Conservation (phyloP, 345 rosid genomes). For the Moringa oleifera region DNA sequence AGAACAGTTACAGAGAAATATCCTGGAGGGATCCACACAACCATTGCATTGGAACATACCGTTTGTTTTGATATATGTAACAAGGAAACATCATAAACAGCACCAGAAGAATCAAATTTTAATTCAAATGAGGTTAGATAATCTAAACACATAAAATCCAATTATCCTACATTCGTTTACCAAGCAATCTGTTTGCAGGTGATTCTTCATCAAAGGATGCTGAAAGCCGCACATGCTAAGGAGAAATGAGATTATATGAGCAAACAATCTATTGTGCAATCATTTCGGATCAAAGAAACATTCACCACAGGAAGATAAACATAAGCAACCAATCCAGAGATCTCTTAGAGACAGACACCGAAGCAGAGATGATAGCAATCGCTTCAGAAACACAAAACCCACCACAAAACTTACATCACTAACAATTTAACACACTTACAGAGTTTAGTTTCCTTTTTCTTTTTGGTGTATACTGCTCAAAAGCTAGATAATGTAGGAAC, state of each 20-base stretch:
- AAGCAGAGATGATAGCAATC: too few species aligned
- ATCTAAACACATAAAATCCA: neutral
- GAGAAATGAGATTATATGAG: neutral
- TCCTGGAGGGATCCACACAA: neutral
- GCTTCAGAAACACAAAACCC: neutral
- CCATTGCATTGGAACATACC: neutral
- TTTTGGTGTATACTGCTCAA: constrained; percentile 9
- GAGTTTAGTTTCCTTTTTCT: neutral
- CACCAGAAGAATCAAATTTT: constrained; percentile 2
- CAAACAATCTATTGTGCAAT: neutral
- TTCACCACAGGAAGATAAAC: neutral
- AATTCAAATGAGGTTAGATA: neutral
- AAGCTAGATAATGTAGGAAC: constrained; percentile 29
- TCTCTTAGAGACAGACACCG: neutral
- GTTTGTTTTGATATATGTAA: neutral
- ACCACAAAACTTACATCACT: neutral
- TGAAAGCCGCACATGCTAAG: neutral
- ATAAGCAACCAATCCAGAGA: neutral
- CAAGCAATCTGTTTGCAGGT: neutral
- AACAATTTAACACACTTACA: neutral
- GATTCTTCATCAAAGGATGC: neutral
- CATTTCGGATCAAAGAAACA: neutral
- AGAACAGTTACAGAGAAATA: neutral
- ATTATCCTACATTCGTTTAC: neutral
- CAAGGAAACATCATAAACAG: neutral